Evolutionary conservation across 148 eudicot genomes (phyloP), one percentile per base, ranked within the genome.

Genomic region (Camellia sinensis): DNA sequence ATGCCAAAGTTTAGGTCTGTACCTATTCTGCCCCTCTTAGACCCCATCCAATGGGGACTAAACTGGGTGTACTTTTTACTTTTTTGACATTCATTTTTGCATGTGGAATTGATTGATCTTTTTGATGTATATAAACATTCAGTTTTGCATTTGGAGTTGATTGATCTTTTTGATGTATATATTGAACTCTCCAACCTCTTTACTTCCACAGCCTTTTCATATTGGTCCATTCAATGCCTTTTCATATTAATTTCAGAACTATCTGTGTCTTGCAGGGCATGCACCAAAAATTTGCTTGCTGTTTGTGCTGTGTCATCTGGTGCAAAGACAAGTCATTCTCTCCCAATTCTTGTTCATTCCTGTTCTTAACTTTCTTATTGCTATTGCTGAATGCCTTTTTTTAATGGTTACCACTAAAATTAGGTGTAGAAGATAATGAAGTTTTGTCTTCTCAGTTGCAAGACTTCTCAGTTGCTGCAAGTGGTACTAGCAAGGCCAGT

Each of bases 251-350:
- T 64, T 12, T 77, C 14, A 48, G 53, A 46, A 12, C 43, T 62
- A 2, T 21, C 63, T 45, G 53, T 80, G 19, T 57, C 17, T 52
- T 61, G 76, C 86, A 83, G 82, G 77, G 29, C 67, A 6, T 41
- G 53, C 53, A 73, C 59, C 64, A 80, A 75, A 70, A 71, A 53
- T 2, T 53, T 37, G 53, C 18, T 77, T 77, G 66, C 67, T 22
- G 73, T 80, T 73, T 74, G 63, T 64, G 83, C 83, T 13, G 79
- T 77, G 43, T 77, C 73, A 59, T 60, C 83, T 59, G 81, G 81
- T 80, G 67, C 75, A 75, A 73, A 50, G 57, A 60, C 60, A 21
- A 50, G 75, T 80, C 37, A n/a, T 37, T 80, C 21, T 21, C 71
- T 13, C 45, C 18, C 37, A 29, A 1, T 29, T 29, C 37, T 29